Conservation (phyloP, 805 yeast genomes). For the Candida ovalis region DNA sequence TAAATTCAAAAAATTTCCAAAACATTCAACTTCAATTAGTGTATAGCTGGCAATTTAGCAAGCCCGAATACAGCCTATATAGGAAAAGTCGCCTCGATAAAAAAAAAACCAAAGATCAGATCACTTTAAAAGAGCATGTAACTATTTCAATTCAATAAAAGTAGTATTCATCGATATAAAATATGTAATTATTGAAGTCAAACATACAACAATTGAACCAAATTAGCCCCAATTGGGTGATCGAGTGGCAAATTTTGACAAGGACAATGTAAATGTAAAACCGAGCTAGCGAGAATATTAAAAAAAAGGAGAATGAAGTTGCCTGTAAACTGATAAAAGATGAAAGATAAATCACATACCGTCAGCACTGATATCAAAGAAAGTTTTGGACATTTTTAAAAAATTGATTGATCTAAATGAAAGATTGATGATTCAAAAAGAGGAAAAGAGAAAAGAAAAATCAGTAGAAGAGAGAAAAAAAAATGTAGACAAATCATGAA, state of each 20-base stretch:
- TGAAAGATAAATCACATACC: constrained; percentile 25
- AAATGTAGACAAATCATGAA: neutral
- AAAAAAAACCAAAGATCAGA: too few relatives aligned
- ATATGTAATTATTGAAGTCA: neutral
- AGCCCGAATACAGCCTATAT: neutral
- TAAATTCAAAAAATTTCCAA: neutral
- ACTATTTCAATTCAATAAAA: too few relatives aligned
- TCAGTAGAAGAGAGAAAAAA: neutral
- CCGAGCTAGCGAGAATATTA: neutral
- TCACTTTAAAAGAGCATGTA: too few relatives aligned
- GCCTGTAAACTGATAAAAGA: neutral
- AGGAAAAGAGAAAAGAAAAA: neutral
- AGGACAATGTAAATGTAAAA: neutral
- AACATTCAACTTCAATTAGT: neutral
- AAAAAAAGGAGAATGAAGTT: neutral
- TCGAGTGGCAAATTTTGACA: neutral
- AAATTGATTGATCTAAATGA: neutral
- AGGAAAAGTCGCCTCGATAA: too few relatives aligned
- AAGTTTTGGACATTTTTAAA: constrained; percentile 35
- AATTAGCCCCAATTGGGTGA: neutral
- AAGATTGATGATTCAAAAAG: neutral
- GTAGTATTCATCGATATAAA: neutral
- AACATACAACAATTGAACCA: neutral
- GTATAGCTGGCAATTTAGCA: neutral
- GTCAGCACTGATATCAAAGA: constrained; percentile 40